Evolutionary conservation across 1,284 basidiomycete species (phyloP).

Genomic region (Schizophyllum commune): DNA sequence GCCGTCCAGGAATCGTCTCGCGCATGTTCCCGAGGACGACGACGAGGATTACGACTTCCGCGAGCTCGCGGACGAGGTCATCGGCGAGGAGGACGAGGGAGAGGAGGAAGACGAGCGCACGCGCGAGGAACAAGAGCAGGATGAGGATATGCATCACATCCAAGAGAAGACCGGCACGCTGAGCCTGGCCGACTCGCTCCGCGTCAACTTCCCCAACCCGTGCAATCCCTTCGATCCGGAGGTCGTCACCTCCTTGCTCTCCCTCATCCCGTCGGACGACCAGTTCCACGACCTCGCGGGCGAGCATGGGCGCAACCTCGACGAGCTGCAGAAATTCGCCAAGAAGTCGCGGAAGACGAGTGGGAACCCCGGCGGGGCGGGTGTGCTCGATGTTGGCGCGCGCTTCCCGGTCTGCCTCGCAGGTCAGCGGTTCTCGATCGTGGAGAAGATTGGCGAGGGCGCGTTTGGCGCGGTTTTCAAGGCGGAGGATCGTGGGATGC

Average conservation of each 20-base stretch:
- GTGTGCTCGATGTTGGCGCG: conserved; percentile 31
- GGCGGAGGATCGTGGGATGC: conserved; percentile 53
- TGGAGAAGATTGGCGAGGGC: conserved; percentile 92
- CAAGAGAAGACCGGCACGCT: conserved; percentile 55
- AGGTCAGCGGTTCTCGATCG: conserved; percentile 59
- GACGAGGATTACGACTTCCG: background rate
- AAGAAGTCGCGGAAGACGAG: conserved; percentile 46
- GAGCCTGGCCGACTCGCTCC: conserved; percentile 57
- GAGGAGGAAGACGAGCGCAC: conserved; percentile 25
- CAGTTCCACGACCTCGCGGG: conserved; percentile 61
- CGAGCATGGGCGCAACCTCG: conserved; percentile 51
- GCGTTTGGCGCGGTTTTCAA: conserved; percentile 94
- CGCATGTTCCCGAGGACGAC: background rate
- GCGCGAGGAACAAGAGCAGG: conserved; percentile 18
- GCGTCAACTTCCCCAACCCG: conserved; percentile 70
- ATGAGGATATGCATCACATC: conserved; percentile 17
- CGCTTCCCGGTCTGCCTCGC: conserved; percentile 45
- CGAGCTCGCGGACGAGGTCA: conserved; percentile 5
- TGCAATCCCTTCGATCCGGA: conserved; percentile 81
- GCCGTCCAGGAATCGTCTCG: conserved; percentile 23
- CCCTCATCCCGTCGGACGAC: conserved; percentile 55
- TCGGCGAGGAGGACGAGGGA: conserved; percentile 19
- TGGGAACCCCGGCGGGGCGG: conserved; percentile 33
- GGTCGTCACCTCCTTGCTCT: conserved; percentile 61
- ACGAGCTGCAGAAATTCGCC: conserved; percentile 59